These are phyloP conservation scores for Chlamydomonas asymmetrica DNA, from an alignment of 139 green algal species.

Conservation along the genomic window DNA sequence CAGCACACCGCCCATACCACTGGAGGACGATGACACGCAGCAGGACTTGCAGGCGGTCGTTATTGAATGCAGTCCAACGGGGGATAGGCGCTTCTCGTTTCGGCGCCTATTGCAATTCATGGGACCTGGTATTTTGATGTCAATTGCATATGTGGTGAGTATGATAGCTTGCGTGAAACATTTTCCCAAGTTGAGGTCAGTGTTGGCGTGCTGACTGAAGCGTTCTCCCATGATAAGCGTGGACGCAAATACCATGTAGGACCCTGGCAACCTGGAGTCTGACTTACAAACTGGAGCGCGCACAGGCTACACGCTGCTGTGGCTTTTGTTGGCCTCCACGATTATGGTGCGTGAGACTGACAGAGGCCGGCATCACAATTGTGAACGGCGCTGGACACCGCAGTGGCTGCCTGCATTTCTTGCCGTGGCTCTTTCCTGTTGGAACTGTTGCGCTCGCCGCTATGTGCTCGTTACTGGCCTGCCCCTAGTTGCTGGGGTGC, in stretches of 20 bases:
- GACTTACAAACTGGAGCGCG: conserved; percentile 79
- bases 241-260: conserved; percentile 39
- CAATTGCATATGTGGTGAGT: conserved; percentile 81
- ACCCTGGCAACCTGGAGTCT: conserved; percentile 90
- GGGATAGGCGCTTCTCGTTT: conserved; percentile 28
- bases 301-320: conserved; percentile 72
- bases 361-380: too few species aligned
- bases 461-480: too few species aligned
- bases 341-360: conserved; percentile 58
- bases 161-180: neutral
- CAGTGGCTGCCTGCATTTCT: too few species aligned
- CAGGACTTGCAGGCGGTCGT: too few species aligned
- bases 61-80: too few species aligned
- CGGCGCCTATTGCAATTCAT: conserved; percentile 36
- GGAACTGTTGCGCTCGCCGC: too few species aligned
- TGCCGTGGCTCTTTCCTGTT: too few species aligned
- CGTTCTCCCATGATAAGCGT: neutral
- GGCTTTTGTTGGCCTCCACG: conserved; percentile 85
- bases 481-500: too few species aligned
- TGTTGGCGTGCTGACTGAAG: neutral
- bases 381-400: too few species aligned
- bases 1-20: too few species aligned
- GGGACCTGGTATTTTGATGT: conserved; percentile 79
- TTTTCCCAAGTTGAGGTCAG: neutral
- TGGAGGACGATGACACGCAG: too few species aligned